Conservation (phyloP, 2,329 filamentous ascomycete genomes). For the Aspergillus hortae region DNA sequence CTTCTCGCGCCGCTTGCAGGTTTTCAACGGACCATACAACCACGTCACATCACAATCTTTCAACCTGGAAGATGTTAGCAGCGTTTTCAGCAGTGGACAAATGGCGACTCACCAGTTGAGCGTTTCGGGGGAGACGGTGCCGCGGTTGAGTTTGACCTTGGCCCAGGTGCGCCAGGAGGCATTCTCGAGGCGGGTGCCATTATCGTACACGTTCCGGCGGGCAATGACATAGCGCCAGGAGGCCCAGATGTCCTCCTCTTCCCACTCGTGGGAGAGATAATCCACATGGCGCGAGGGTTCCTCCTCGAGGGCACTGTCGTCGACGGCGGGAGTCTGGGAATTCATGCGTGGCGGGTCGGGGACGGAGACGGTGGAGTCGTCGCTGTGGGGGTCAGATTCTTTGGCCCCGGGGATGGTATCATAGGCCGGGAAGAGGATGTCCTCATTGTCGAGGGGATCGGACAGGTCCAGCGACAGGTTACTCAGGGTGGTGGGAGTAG, state of each 20-base stretch:
- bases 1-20: conserved; percentile 57
- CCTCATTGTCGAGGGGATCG: conserved; percentile 28
- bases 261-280: conserved; percentile 90
- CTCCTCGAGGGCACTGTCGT: conserved; percentile 71
- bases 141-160: conserved; percentile 82
- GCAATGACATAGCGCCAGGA: conserved; percentile 93
- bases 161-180: conserved; percentile 97
- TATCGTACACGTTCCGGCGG: conserved; percentile 72
- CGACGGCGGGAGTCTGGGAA: conserved; percentile 62
- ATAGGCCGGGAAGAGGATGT: conserved; percentile 43
- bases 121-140: conserved; percentile 84
- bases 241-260: conserved; percentile 93
- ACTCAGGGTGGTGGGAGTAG: conserved; percentile 22
- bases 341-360: conserved; percentile 52
- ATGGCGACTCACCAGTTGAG: conserved; percentile 74
- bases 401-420: conserved; percentile 48
- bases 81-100: background rate
- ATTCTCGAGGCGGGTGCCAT: conserved; percentile 82
- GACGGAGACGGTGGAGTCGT: conserved; percentile 18
- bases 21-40: conserved; percentile 91
- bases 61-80: conserved; percentile 56
- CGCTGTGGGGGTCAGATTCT: conserved; percentile 20
- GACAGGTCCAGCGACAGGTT: conserved; percentile 31
- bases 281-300: conserved; percentile 88
- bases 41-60: conserved; percentile 98